These are phyloP conservation scores for Podochytrium sp. DNA, from an alignment of 192 early-diverging fungal species.

Conservation along the genomic window DNA sequence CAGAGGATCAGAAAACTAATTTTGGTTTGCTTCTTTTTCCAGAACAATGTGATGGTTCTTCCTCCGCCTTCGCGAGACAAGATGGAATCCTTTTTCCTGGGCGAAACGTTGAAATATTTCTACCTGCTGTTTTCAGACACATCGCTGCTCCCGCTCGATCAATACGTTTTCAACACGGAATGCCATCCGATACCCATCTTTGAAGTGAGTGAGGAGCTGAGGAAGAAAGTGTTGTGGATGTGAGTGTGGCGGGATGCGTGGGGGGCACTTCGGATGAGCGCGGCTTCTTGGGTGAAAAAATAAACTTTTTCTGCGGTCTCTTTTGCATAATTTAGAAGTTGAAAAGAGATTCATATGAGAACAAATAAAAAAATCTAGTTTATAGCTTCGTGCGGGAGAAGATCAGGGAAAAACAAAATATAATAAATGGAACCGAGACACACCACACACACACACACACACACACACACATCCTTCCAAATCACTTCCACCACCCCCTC, in stretches of 20 bases:
- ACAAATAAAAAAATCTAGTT: no score
- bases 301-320: no score
- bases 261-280: no score
- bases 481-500: no score
- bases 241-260: no score
- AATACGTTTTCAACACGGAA: constrained; percentile 94
- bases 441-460: background rate
- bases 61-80: constrained; percentile 54
- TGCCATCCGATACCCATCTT: constrained; percentile 84
- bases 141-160: constrained; percentile 70
- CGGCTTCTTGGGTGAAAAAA: no score
- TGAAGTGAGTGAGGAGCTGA: constrained; percentile 32
- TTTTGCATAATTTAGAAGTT: no score
- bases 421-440: background rate
- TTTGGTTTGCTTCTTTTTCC: background rate
- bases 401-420: background rate
- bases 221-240: constrained; percentile 23
- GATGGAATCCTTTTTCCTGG: constrained; percentile 87
- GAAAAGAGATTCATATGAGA: no score
- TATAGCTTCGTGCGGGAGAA: no score
- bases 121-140: constrained; percentile 82
- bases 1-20: background rate
- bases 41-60: constrained; percentile 4
- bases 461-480: background rate
- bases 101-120: constrained; percentile 93